Evolutionary conservation across 1,284 basidiomycete genomes (phyloP).

Genomic region (Trichosporon ovoides): DNA sequence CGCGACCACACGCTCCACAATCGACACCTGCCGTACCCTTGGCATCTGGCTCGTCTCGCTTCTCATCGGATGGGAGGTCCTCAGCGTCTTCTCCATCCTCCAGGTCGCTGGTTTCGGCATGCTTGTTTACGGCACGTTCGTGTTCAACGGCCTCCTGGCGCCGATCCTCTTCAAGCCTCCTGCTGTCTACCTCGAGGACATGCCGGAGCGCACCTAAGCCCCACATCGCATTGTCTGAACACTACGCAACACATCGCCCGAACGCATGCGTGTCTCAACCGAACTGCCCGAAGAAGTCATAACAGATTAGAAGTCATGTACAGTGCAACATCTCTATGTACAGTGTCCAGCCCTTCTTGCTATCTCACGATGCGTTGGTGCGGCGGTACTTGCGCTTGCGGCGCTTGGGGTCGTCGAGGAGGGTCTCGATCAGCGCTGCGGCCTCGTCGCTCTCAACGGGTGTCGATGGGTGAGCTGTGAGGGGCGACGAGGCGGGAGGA

Average conservation of each 20-base stretch:
- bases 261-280: not conserved
- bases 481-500: too few relatives aligned
- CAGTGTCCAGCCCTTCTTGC: not conserved
- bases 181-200: constrained; percentile 34
- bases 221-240: too few relatives aligned
- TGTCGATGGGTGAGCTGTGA: too few relatives aligned
- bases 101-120: constrained; percentile 85
- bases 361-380: not conserved
- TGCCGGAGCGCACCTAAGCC: constrained; percentile 4
- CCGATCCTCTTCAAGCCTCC: constrained; percentile 55
- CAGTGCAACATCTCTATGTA: not conserved
- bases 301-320: too few relatives aligned
- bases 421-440: not conserved
- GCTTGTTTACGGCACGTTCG: constrained; percentile 61
- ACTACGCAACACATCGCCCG: too few relatives aligned
- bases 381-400: not conserved
- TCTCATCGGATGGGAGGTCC: constrained; percentile 83
- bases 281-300: too few relatives aligned
- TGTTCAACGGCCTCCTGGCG: constrained; percentile 68
- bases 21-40: constrained; percentile 93
- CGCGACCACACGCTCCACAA: constrained; percentile 80
- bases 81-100: constrained; percentile 73
- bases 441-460: not conserved
- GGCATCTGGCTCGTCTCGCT: constrained; percentile 73
- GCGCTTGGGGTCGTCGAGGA: not conserved